Evolutionary conservation across 1,139 yeast genomes (phyloP), one percentile per base, ranked within the genome.

Genomic region (Suhomyces wounanorum): DNA sequence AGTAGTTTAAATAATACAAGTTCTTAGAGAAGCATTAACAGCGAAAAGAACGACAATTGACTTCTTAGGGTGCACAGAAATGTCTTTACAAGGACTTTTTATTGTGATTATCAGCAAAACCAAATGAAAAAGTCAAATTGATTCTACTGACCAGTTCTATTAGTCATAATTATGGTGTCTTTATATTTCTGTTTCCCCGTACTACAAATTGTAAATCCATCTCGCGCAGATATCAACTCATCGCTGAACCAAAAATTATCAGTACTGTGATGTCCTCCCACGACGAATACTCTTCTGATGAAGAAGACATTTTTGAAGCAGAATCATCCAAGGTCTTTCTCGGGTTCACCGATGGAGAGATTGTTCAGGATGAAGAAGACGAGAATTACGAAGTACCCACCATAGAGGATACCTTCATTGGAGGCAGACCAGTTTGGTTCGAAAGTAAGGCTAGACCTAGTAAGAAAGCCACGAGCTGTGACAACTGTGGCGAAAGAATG

Each of bases 351-450:
- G 97, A 82, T 68, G 75, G 71, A 39, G 78, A 69, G 53, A 76
- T 75, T 23, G 64, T 51, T 13, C 17, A 42, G 1, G 59, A 60
- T 8, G 49, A 42, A 16, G 48, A 51, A 7, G 47, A 44, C 21
- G 44, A 43, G 1, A 56, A 52, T 7, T 47, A 51, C 16, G 63
- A 59, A 21, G 73, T 66, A 33, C 81, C 89, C 16, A 76, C 83
- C 0, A 65, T 83, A 3, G 90, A 85, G 56, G 96, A 89, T 61
- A 82, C 94, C 1, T 85, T 88, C 58, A 77, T 90, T 37, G 97
- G 97, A 0, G 94, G 95, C 0, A 73, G 77, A 50, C 96, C 95
- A 4, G 63, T 79, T 2, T 83, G 75, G 77, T 69, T 87, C 43
- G 79, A 80, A 52, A 77, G 78, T 1, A 70, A 74, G 0, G 82